Evolutionary conservation across 345 rosid genomes (phyloP).

Genomic region (Salix brachista): DNA sequence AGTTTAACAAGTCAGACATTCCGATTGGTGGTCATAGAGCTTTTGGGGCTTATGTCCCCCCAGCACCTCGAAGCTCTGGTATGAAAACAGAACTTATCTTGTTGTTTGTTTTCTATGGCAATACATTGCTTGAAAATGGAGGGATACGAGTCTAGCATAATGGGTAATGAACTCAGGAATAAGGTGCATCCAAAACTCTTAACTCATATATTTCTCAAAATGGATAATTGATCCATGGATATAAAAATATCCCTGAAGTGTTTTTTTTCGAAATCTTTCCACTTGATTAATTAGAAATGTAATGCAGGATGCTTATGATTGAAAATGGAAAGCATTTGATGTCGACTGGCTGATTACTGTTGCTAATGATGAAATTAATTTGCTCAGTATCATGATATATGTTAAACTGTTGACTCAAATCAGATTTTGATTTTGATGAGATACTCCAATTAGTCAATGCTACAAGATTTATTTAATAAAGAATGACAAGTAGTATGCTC

Average conservation of each 20-base stretch:
- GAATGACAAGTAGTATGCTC: neutral
- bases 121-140: neutral
- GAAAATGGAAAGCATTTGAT: neutral
- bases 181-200: neutral
- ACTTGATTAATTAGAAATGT: neutral
- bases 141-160: neutral
- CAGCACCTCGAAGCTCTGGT: constrained; percentile 70
- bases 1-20: constrained; percentile 69
- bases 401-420: neutral
- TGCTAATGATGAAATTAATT: neutral
- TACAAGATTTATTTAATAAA: neutral
- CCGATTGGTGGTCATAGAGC: constrained; percentile 56
- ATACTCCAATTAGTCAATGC: neutral
- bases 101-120: neutral
- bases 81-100: constrained; percentile 7
- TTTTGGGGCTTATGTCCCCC: constrained; percentile 72
- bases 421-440: neutral
- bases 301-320: neutral
- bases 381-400: neutral
- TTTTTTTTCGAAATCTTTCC: neutral
- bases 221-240: neutral
- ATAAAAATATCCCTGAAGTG: neutral
- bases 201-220: neutral
- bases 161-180: neutral
- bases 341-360: neutral